These are phyloP conservation scores for Sporothrix luriei DNA, from an alignment of 2,329 filamentous ascomycete genomes.

Conservation along the genomic window DNA sequence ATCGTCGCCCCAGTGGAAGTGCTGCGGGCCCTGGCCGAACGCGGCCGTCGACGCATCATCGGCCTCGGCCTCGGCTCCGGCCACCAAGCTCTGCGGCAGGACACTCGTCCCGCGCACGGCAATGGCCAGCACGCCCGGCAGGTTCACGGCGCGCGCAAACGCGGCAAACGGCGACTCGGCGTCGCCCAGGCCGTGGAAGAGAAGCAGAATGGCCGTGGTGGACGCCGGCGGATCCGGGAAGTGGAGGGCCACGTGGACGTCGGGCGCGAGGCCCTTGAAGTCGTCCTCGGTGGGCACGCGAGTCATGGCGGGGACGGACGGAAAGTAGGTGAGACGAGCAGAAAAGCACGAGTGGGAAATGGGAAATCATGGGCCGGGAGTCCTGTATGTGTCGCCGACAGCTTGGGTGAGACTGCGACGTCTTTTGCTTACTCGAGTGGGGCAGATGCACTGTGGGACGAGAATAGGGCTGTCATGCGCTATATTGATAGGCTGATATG, in stretches of 20 bases:
- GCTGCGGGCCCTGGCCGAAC: slow-evolving; percentile 37
- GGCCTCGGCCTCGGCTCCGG: slow-evolving; percentile 34
- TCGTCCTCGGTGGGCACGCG: slow-evolving; percentile 56
- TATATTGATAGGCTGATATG: slow-evolving; percentile 20
- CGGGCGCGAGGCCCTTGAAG: slow-evolving; percentile 50
- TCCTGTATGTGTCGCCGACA: too few relatives aligned
- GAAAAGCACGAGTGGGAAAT: too few relatives aligned
- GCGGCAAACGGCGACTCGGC: slow-evolving; percentile 66
- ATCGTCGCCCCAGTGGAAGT: slow-evolving; percentile 71
- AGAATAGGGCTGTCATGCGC: slow-evolving; percentile 14
- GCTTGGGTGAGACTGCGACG: neutral
- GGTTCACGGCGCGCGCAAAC: slow-evolving; percentile 68
- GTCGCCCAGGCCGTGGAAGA: slow-evolving; percentile 86
- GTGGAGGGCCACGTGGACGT: slow-evolving; percentile 51
- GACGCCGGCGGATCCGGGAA: slow-evolving; percentile 60
- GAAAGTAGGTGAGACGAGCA: neutral
- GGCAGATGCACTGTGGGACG: neutral
- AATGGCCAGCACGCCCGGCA: slow-evolving; percentile 77
- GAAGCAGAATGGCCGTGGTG: slow-evolving; percentile 73
- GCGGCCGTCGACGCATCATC: slow-evolving; percentile 30
- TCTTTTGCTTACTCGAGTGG: neutral
- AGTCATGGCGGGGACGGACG: slow-evolving; percentile 27
- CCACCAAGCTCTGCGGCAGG: slow-evolving; percentile 67
- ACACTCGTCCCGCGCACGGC: slow-evolving; percentile 69
- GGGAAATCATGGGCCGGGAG: too few relatives aligned